Evolutionary conservation across 2,329 filamentous ascomycete genomes (phyloP).

Genomic region (Talaromyces islandicus): DNA sequence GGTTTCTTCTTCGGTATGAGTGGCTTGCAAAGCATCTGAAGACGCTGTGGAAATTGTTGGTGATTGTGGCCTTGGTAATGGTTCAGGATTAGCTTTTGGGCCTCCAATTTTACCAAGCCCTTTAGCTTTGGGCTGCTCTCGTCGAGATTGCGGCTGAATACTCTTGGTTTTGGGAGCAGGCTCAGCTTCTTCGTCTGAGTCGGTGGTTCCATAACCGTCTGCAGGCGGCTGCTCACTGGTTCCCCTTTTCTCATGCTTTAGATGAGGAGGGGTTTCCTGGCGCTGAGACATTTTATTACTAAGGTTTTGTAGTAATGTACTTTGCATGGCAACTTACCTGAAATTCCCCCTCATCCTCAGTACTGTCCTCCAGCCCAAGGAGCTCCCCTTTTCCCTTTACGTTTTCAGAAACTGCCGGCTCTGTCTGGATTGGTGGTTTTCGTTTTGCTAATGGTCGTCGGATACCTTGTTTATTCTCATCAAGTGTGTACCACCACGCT

Average conservation of each 20-base stretch:
- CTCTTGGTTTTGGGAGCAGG: not conserved
- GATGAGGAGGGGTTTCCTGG: constrained; percentile 29
- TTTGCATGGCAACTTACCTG: constrained; percentile 23
- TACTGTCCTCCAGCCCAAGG: constrained; percentile 13
- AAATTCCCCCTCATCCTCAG: constrained; percentile 30
- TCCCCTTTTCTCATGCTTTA: constrained; percentile 14
- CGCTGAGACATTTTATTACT: constrained; percentile 19
- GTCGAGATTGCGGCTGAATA: not conserved
- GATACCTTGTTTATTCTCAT: not conserved
- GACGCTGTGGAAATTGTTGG: constrained; percentile 11
- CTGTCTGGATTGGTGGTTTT: not conserved
- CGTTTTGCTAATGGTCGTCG: not conserved
- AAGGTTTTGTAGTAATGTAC: not conserved
- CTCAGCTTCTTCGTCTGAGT: constrained; percentile 2
- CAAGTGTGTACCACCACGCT: constrained; percentile 30
- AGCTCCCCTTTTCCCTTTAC: constrained; percentile 8
- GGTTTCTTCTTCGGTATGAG: constrained; percentile 8
- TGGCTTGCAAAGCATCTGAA: not conserved
- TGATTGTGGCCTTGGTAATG: constrained; percentile 2
- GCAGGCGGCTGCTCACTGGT: not conserved
- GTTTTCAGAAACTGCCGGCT: not conserved
- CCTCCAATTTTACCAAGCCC: constrained; percentile 14
- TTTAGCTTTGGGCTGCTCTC: constrained; percentile 10
- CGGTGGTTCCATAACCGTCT: not conserved
- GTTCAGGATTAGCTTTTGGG: not conserved